Evolutionary conservation across 345 rosid genomes (phyloP).

Genomic region (Aurinia saxatilis): DNA sequence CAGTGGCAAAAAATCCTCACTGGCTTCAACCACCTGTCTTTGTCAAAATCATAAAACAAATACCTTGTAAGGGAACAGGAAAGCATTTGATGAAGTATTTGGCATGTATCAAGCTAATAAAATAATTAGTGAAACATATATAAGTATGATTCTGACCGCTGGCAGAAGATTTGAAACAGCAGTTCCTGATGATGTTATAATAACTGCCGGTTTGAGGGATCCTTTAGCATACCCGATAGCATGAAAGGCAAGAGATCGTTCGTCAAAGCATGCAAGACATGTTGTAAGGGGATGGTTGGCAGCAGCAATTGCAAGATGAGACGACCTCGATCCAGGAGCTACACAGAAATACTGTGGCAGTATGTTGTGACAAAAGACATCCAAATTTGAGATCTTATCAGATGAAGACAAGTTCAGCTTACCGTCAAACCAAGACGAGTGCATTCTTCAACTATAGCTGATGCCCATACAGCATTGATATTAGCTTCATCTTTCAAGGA

Average conservation of each 20-base stretch:
- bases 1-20: constrained; percentile 89
- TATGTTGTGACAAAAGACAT: constrained; percentile 31
- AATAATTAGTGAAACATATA: neutral
- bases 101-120: neutral
- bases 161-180: constrained; percentile 98
- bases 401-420: constrained; percentile 25
- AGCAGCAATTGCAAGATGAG: constrained; percentile 94
- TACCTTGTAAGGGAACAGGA: neutral
- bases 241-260: constrained; percentile 92
- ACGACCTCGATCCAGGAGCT: constrained; percentile 97
- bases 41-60: constrained; percentile 1
- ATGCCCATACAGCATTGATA: constrained; percentile 86
- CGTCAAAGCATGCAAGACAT: constrained; percentile 83
- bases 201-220: constrained; percentile 66
- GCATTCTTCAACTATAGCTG: constrained; percentile 84
- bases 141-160: constrained; percentile 56
- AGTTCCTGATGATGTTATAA: constrained; percentile 94
- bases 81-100: neutral
- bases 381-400: constrained; percentile 13
- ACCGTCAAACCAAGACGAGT: constrained; percentile 87
- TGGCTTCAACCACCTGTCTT: constrained; percentile 92
- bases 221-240: constrained; percentile 93
- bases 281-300: constrained; percentile 64
- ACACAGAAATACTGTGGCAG: constrained; percentile 76
- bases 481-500: constrained; percentile 41